Conservation (phyloP, 2,329 filamentous ascomycete genomes). For the Neophaeococcomyces mojaviensis region DNA sequence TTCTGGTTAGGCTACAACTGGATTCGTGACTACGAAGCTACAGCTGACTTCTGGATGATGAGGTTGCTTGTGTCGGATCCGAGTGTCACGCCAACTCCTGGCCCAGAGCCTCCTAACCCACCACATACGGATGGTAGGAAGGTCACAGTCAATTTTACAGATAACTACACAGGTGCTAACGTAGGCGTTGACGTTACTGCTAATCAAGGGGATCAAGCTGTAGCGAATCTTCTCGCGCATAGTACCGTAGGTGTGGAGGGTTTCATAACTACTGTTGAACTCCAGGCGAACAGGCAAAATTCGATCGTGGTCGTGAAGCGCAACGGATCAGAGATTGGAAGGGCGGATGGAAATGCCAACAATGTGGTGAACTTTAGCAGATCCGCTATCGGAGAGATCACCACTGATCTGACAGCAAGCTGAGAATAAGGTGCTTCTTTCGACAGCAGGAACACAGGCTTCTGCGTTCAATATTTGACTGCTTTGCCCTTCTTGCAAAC, state of each 20-base stretch:
- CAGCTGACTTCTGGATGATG: conserved; percentile 3
- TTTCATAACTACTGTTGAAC: neutral
- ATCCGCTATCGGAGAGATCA: neutral
- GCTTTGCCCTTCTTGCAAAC: too few relatives aligned
- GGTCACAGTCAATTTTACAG: conserved; percentile 26
- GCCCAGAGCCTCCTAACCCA: conserved; percentile 24
- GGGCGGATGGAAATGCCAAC: neutral
- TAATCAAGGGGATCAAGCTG: conserved; percentile 5
- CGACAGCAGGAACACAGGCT: too few relatives aligned
- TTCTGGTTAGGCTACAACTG: neutral
- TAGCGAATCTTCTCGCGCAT: neutral
- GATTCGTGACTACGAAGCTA: neutral
- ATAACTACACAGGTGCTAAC: conserved; percentile 27
- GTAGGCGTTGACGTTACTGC: conserved; percentile 23
- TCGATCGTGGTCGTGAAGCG: neutral
- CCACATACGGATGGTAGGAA: conserved; percentile 23
- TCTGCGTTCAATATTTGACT: too few relatives aligned
- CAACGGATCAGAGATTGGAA: neutral
- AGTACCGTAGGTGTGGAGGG: neutral
- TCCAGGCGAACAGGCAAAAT: neutral
- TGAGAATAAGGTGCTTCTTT: too few relatives aligned
- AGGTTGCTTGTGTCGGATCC: conserved; percentile 21
- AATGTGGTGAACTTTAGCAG: neutral
- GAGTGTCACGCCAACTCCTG: conserved; percentile 20
- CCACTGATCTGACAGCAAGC: neutral